Conservation (phyloP, 371 early-diverging fungal genomes). For the Scutellospora calospora region DNA sequence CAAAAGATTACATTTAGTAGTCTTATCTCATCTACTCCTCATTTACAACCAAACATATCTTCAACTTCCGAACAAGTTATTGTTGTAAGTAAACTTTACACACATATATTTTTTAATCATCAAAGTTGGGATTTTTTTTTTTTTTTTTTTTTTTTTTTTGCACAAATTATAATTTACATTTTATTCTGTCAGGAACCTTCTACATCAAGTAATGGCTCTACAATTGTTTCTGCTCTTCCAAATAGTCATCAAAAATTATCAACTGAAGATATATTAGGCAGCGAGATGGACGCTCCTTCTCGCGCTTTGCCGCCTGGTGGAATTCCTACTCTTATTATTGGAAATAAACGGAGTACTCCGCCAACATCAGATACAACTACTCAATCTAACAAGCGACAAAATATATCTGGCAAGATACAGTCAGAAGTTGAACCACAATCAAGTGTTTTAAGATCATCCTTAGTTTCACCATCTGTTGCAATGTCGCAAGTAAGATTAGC, state of each 20-base stretch:
- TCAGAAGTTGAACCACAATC: constrained; percentile 28
- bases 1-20: too few species aligned
- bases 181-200: not conserved
- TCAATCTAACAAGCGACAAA: constrained; percentile 36
- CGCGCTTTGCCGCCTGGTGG: constrained; percentile 51
- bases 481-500: constrained; percentile 64
- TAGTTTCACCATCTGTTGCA: constrained; percentile 47
- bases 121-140: too few species aligned
- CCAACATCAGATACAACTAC: constrained; percentile 16
- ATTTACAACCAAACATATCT: too few species aligned
- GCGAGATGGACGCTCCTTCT: constrained; percentile 20
- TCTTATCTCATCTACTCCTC: too few species aligned
- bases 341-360: constrained; percentile 61
- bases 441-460: constrained; percentile 44
- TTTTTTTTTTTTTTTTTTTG: too few species aligned
- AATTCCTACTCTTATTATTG: constrained; percentile 53
- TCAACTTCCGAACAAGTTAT: too few species aligned
- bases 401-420: not conserved
- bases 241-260: not conserved
- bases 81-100: too few species aligned
- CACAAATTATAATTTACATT: too few species aligned
- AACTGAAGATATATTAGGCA: not conserved
- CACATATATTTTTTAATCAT: too few species aligned
- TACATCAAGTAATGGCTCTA: not conserved
- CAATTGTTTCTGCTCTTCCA: not conserved